These are phyloP conservation scores for Xylariaceae sp. DNA, from an alignment of 2,329 filamentous ascomycete species.

Conservation along the genomic window DNA sequence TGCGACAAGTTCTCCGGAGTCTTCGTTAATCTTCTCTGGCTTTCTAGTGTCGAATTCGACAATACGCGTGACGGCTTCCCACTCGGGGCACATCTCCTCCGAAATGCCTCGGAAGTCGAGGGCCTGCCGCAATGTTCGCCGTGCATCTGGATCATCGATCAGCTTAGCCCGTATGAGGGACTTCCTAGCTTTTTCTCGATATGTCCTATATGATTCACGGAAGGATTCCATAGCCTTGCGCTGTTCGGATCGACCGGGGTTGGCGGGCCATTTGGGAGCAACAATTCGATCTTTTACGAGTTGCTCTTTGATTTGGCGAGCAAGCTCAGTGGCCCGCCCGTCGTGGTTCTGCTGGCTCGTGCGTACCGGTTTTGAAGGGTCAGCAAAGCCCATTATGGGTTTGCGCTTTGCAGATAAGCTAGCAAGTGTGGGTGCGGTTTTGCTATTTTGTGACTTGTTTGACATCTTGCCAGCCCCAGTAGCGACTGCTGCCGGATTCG, in stretches of 20 bases:
- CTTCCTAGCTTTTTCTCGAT: conserved; percentile 53
- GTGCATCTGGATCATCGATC: conserved; percentile 62
- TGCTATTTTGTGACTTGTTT: conserved; percentile 15
- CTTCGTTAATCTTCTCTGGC: conserved; percentile 47
- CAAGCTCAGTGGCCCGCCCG: conserved; percentile 28
- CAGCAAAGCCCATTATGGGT: neutral
- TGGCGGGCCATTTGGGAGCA: conserved; percentile 52
- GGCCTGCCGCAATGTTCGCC: conserved; percentile 58
- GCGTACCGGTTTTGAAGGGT: no score
- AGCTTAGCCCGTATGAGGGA: conserved; percentile 56
- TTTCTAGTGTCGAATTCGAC: conserved; percentile 55
- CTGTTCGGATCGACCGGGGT: conserved; percentile 50
- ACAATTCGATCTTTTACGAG: conserved; percentile 52
- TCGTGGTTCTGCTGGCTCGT: conserved; percentile 4
- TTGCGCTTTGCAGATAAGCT: conserved; percentile 10
- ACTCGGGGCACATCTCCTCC: conserved; percentile 67
- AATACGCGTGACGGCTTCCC: conserved; percentile 60
- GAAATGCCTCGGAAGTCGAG: conserved; percentile 66
- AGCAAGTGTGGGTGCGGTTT: conserved; percentile 8
- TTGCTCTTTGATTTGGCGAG: conserved; percentile 48
- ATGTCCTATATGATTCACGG: conserved; percentile 52
- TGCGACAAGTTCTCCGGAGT: conserved; percentile 40
- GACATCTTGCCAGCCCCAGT: conserved; percentile 9
- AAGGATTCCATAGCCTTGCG: conserved; percentile 51
- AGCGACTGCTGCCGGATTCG: neutral